Evolutionary conservation across 2,329 filamentous ascomycete genomes (phyloP), one percentile per base, ranked within the genome.

Genomic region (Epichloe festucae): DNA sequence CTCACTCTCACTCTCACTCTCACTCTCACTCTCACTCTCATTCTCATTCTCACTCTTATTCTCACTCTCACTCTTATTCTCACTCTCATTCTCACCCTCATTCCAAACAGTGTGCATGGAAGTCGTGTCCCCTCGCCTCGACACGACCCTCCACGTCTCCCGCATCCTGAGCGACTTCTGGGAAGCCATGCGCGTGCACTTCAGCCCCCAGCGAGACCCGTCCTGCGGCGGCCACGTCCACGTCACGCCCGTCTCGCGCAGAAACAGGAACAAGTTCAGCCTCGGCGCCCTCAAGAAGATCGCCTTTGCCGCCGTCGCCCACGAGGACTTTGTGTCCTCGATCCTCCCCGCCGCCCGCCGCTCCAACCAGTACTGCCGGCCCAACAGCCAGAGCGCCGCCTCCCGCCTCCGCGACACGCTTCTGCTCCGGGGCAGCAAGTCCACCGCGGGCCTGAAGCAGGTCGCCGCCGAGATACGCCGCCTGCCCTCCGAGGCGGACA

Each of bases 111-210:
- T 70, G 27, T 68, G 66, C 58, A 69, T 70, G 66, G 67, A 70
- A 52, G 67, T 69, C 46, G 67, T 70, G 35, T 70, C 67, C 44
- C 67, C 67, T 46, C 63, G 60, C 41, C 62, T 70, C 34, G 61
- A 68, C 58, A 68, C 66, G 15, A 66, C 59, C 35, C 61, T 61
- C 50, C 59, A 58, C 49, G 54, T 68, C 50, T 60, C 58, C 47
- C 56, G 52, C 49, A 66, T 63, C 57, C 61, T 70, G 53, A 61
- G 63, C 53, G 65, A 68, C 55, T 70, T 70, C 59, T 70, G 67
- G 67, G 64, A 69, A 57, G 67, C 67, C 54, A 68, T 70, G 67
- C 62, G 62, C 48, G 67, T 68, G n/a, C 65, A 69, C 58, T 70
- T 70, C 63, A 63, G 48, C 65, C 66, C 19, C 19, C 64, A 67